A percentile compares a stretch with the other conserved stretches of the same genome.
Evolutionary conservation across 106 monocot species (phyloP).

Genomic region (Vanilla planifolia): DNA sequence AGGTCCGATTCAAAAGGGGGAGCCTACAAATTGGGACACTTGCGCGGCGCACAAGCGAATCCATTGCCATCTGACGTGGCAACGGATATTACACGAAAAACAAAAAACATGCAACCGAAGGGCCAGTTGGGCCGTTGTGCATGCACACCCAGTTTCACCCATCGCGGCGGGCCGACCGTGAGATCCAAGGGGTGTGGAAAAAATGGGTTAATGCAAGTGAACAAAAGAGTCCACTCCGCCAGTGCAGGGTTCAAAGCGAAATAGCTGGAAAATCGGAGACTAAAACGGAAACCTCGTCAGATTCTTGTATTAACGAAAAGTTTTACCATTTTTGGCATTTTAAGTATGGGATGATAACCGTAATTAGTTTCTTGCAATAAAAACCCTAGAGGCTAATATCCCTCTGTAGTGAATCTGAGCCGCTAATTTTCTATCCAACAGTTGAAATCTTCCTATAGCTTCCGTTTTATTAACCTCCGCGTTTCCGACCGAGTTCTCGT

Average conservation of each 20-base stretch:
- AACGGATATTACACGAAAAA: too few species aligned
- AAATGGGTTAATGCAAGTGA: background rate
- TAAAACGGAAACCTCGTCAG: background rate
- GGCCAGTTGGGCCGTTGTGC: too few species aligned
- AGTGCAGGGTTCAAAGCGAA: background rate
- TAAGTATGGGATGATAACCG: background rate
- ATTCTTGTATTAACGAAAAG: background rate
- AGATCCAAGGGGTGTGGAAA: too few species aligned
- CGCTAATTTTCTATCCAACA: background rate
- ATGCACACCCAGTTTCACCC: too few species aligned
- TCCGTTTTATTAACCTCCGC: background rate
- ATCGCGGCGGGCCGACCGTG: too few species aligned
- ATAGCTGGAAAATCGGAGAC: background rate
- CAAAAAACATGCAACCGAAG: too few species aligned
- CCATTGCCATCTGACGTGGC: background rate
- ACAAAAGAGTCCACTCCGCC: background rate
- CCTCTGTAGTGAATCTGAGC: background rate
- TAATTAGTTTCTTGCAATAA: slow-evolving; percentile 3
- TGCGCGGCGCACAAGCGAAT: background rate
- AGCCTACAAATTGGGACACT: background rate
- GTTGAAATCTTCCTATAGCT: background rate
- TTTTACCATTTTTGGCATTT: slow-evolving; percentile 1
- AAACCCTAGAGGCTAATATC: slow-evolving; percentile 2
- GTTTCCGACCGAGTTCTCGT: background rate
- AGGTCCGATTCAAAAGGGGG: too few species aligned